A percentile compares a stretch with the other conserved stretches of the same genome.
These are phyloP conservation scores for Leccinum truebloodii DNA, from an alignment of 768 basidiomycete species.

Conservation along the genomic window DNA sequence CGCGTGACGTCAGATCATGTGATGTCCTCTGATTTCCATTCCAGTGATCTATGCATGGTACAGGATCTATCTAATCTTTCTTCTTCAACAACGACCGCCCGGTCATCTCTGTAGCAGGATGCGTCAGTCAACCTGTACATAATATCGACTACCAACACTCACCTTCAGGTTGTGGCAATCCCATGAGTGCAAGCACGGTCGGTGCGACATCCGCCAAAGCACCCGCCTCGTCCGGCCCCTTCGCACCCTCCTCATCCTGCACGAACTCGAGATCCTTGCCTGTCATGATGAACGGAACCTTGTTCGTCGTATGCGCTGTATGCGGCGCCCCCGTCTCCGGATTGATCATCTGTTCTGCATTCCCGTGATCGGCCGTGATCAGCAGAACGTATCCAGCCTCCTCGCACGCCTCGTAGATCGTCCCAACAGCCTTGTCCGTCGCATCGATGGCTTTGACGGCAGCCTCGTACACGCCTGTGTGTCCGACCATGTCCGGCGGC, in stretches of 20 bases:
- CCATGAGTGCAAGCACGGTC: constrained; percentile 79
- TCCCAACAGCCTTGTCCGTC: constrained; percentile 90
- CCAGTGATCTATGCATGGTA: constrained; percentile 12
- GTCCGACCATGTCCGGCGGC: constrained; percentile 97
- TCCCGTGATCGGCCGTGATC: constrained; percentile 93
- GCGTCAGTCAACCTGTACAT: background rate
- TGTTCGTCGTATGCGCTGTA: constrained; percentile 88
- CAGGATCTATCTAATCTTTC: constrained; percentile 21
- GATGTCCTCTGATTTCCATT: constrained; percentile 1
- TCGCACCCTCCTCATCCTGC: constrained; percentile 49
- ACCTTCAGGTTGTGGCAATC: constrained; percentile 71
- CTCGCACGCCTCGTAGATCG: constrained; percentile 82
- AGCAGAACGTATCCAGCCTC: constrained; percentile 84
- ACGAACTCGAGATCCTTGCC: constrained; percentile 59
- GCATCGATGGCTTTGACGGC: constrained; percentile 84
- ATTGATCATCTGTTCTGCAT: constrained; percentile 94
- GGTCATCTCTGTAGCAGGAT: constrained; percentile 27
- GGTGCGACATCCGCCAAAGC: constrained; percentile 91
- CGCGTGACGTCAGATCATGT: constrained; percentile 24
- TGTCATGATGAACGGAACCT: constrained; percentile 87
- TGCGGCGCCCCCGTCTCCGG: constrained; percentile 81
- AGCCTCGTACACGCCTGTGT: constrained; percentile 90
- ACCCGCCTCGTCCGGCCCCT: constrained; percentile 58
- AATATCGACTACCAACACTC: constrained; percentile 14
- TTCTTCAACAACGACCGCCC: constrained; percentile 31